Conservation (phyloP, 129 eudicot species). For the Scalesia atractyloides region DNA sequence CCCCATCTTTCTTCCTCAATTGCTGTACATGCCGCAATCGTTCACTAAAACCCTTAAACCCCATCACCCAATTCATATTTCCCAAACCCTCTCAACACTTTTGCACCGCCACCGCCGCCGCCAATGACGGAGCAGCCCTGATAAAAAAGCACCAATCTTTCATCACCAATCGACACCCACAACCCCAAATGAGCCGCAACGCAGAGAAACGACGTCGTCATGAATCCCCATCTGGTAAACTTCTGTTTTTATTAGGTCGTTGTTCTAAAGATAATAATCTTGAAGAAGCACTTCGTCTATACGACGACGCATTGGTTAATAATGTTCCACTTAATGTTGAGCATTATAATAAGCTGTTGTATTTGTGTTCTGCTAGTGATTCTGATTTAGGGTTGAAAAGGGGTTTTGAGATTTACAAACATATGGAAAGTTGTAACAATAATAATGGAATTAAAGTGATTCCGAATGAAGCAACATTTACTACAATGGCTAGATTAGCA, state of each 20-base stretch:
- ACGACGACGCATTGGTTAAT: constrained; percentile 55
- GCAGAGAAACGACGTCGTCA: constrained; percentile 42
- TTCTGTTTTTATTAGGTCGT: constrained; percentile 44
- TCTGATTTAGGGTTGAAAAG: constrained; percentile 44
- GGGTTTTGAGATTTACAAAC: constrained; percentile 80
- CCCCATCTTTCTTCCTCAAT: constrained; percentile 40
- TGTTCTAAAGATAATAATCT: constrained; percentile 58
- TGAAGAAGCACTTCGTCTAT: constrained; percentile 60
- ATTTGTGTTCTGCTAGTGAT: constrained; percentile 54
- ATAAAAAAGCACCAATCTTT: neutral
- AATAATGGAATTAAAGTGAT: constrained; percentile 41
- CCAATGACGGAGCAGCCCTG: constrained; percentile 27
- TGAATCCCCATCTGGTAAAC: constrained; percentile 53
- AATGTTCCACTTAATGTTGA: constrained; percentile 43
- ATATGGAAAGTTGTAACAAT: constrained; percentile 42
- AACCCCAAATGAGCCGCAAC: constrained; percentile 29
- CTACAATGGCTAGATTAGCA: constrained; percentile 86
- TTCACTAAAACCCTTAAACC: constrained; percentile 35
- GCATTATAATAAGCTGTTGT: constrained; percentile 71
- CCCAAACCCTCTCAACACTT: constrained; percentile 29
- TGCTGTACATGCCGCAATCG: constrained; percentile 16
- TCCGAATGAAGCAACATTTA: constrained; percentile 92
- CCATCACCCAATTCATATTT: constrained; percentile 20
- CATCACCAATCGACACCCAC: constrained; percentile 1
- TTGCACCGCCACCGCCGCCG: constrained; percentile 39